These are phyloP conservation scores for Williopsis jadinii DNA, from an alignment of 1,139 yeast species.

Conservation along the genomic window DNA sequence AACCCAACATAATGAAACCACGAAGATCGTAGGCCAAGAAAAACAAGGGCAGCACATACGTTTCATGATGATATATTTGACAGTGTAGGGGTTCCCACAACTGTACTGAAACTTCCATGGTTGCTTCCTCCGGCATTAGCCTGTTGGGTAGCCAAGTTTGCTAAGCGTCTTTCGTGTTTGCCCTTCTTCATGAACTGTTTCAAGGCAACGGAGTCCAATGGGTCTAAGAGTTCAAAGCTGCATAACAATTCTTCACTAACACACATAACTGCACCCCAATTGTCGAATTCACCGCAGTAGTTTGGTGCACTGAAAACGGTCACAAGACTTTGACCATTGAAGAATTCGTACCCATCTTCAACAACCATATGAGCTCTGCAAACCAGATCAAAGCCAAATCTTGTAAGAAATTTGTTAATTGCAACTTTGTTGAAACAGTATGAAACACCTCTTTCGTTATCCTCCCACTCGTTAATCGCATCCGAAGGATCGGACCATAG, in stretches of 20 bases:
- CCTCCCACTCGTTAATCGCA: slow-evolving; percentile 94
- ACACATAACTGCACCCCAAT: slow-evolving; percentile 99
- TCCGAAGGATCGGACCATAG: slow-evolving; percentile 98
- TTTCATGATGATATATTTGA: not conserved
- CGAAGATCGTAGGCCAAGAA: not conserved
- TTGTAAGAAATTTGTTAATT: slow-evolving; percentile 78
- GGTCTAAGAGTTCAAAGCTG: slow-evolving; percentile 88
- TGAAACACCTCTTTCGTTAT: slow-evolving; percentile 95
- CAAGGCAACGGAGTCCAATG: slow-evolving; percentile 86
- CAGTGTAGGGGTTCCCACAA: not conserved
- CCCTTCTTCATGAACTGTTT: slow-evolving; percentile 91
- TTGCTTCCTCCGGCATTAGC: not conserved
- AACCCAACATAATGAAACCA: no score
- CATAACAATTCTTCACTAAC: slow-evolving; percentile 89
- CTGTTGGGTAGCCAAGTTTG: slow-evolving; percentile 25
- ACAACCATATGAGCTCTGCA: slow-evolving; percentile 99
- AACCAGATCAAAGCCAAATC: slow-evolving; percentile 88
- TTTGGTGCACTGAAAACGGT: slow-evolving; percentile 97
- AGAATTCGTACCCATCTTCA: slow-evolving; percentile 96
- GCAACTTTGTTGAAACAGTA: slow-evolving; percentile 93
- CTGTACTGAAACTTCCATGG: not conserved
- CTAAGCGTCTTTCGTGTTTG: slow-evolving; percentile 65
- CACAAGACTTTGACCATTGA: slow-evolving; percentile 86
- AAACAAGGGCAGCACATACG: not conserved
- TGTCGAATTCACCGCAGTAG: slow-evolving; percentile 97